A percentile compares a stretch with the other conserved stretches of the same genome.
These are phyloP conservation scores for Stephanodiscus triporus DNA, from an alignment of 108 stramenopile species.

Conservation along the genomic window DNA sequence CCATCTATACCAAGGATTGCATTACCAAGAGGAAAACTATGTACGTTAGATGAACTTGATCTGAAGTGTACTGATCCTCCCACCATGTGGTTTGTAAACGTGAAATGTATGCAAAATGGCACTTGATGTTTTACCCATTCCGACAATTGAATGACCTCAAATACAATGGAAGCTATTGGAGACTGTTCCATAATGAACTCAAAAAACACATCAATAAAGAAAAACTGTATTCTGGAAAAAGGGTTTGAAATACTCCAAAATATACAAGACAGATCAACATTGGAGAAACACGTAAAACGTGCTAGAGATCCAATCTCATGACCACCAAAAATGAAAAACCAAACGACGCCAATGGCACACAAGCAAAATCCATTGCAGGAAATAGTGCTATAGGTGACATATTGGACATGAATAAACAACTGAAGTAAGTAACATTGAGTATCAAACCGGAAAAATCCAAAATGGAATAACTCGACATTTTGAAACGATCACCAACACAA, in stretches of 20 bases:
- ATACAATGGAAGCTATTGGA: too few species aligned
- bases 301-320: slow-evolving; percentile 16
- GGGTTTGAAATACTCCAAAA: too few species aligned
- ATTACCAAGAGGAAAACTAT: slow-evolving; percentile 14
- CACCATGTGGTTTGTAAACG: slow-evolving; percentile 7
- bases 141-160: not conserved
- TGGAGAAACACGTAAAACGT: slow-evolving; percentile 21
- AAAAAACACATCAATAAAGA: not conserved
- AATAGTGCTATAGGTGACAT: not conserved
- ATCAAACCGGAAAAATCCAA: not conserved
- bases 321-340: slow-evolving; percentile 1
- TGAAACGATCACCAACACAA: not conserved
- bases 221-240: not conserved
- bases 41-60: slow-evolving; percentile 18
- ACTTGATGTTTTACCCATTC: slow-evolving; percentile 42
- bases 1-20: too few species aligned
- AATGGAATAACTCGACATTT: not conserved
- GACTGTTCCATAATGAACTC: too few species aligned
- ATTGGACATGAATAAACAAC: not conserved
- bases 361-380: not conserved
- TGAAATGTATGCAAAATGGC: slow-evolving; percentile 36
- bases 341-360: not conserved
- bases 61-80: not conserved
- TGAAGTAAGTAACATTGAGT: slow-evolving; percentile 4
- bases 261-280: not conserved